These are phyloP conservation scores for Chlamydomonas sp. DNA, from an alignment of 139 green algal species.

Conservation along the genomic window DNA sequence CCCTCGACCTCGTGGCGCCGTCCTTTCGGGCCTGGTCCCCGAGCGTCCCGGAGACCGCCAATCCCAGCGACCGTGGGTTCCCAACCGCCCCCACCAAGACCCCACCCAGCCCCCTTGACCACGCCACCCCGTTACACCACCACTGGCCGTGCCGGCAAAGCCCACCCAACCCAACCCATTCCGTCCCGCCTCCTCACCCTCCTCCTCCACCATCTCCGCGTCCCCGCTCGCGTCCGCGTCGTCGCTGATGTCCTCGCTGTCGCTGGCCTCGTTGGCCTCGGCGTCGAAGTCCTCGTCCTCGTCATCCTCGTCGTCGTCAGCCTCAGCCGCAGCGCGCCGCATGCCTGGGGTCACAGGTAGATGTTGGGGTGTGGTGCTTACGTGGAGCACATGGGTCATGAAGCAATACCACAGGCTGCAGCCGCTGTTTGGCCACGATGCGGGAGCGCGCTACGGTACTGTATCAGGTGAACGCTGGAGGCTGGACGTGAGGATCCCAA, in stretches of 20 bases:
- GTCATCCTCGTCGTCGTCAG: slow-evolving; percentile 68
- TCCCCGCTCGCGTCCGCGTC: slow-evolving; percentile 50
- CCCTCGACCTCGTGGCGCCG: too few relatives aligned
- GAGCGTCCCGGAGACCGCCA: too few relatives aligned
- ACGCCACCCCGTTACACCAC: too few relatives aligned
- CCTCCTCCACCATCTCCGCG: slow-evolving; percentile 64
- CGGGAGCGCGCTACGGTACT: too few relatives aligned
- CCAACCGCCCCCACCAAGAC: too few relatives aligned
- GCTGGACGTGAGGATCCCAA: too few relatives aligned
- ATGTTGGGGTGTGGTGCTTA: background rate
- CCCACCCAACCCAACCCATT: background rate
- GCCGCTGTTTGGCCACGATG: background rate
- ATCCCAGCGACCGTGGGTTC: too few relatives aligned
- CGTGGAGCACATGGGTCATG: background rate
- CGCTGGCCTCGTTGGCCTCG: slow-evolving; percentile 35
- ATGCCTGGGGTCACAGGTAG: slow-evolving; percentile 29
- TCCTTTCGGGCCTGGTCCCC: too few relatives aligned
- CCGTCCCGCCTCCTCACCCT: slow-evolving; percentile 37
- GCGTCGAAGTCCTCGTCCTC: slow-evolving; percentile 73
- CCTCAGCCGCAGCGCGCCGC: slow-evolving; percentile 53
- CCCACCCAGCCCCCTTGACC: too few relatives aligned
- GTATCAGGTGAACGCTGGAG: too few relatives aligned
- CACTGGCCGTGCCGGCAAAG: too few relatives aligned
- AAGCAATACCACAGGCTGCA: background rate
- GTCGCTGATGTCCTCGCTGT: slow-evolving; percentile 42